Base-by-base conservation (phyloP, 164 flowering plant genomes). In the Liriodendron chinense region DNA sequence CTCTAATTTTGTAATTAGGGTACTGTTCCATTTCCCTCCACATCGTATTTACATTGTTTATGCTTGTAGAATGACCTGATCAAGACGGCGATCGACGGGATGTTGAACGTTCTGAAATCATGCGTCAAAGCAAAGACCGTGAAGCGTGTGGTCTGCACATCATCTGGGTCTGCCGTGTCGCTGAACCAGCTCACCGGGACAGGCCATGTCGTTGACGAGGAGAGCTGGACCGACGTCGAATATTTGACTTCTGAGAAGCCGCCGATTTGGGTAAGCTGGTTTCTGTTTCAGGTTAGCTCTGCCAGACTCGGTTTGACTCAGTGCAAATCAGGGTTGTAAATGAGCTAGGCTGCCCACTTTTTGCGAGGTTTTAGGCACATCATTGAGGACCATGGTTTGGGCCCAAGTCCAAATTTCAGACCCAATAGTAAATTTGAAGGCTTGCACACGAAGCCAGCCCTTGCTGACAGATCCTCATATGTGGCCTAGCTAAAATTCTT, bases 61-160 rank as follows among this genome's bases (percentile, higher is more conserved):
- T 21, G 14, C 23, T 67, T 47, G 24, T 13, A 82, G 94, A 87
- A 84, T 75, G 93, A 91, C 78, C 87, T 91, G 92, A 92, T 91
- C 83, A 90, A 90, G 79, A 93, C 95, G 14, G 92, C 94, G 21
- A 78, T 87, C 64, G 75, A 84, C 78, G 97, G 97, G 59, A 86
- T 84, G 2, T 66, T 78, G 16, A 89, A 86, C 71, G 89, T 92
- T 1, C 26, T 92, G 71, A 88, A 81, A 74, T 76, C 94, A 28
- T 91, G 95, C 72, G 79, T 70, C 16, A 89, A 88, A 75, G 82
- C 93, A 1, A 85, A 85, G 76, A 82, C 92, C 75, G 92, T 89
- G 65, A 89, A 85, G 75, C 86, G 94, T 0, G 92, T 92, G 21
- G 69, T 92, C 23, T 66, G 87, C 76, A 92, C 94, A 26, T 91